Evolutionary conservation across 78 protist species (phyloP).

Genomic region (Dictyostelium firmibasis): DNA sequence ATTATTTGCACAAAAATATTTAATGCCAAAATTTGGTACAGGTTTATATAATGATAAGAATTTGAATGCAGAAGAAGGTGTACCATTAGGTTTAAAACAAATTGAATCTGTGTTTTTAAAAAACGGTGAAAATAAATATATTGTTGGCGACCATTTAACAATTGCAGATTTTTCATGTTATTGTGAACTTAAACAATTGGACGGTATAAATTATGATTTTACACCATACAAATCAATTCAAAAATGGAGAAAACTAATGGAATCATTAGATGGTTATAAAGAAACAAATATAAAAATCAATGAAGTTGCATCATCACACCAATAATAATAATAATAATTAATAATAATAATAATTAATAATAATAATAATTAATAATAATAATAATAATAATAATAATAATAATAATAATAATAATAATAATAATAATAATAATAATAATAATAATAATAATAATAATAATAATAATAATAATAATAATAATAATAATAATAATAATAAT

Average conservation of each 20-base stretch:
- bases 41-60: neutral
- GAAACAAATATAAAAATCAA: neutral
- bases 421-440: too few species aligned
- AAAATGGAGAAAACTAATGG: neutral
- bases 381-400: too few species aligned
- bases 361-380: too few species aligned
- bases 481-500: too few species aligned
- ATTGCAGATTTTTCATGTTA: constrained; percentile 21
- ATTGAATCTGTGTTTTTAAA: neutral
- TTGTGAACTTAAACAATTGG: constrained; percentile 23
- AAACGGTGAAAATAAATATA: neutral
- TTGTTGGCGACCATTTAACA: neutral
- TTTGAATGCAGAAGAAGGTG: neutral
- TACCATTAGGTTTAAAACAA: neutral
- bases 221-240: neutral
- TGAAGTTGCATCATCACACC: neutral
- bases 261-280: neutral
- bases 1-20: neutral
- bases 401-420: too few species aligned
- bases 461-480: too few species aligned
- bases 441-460: too few species aligned
- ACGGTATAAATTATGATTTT: neutral
- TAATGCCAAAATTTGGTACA: constrained; percentile 6
- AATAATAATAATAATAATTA: neutral
- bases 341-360: neutral